Percentiles rank a stretch among this genome's conserved stretches.
Evolutionary conservation across 2,329 filamentous ascomycete species (phyloP).

Genomic region (Aspergillus fijiensis): DNA sequence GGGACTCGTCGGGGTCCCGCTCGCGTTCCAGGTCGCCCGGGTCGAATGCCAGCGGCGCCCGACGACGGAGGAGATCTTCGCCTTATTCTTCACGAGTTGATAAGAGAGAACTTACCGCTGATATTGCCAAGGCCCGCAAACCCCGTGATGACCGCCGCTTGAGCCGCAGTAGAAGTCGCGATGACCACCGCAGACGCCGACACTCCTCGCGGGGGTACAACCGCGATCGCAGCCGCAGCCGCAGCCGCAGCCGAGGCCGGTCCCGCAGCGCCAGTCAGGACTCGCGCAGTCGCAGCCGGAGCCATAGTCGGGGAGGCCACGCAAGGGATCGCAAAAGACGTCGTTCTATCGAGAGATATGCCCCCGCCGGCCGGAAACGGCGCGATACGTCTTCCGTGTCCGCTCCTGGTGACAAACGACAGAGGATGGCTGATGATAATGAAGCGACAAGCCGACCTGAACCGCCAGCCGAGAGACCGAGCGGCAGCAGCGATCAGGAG

Average conservation of each 20-base stretch:
- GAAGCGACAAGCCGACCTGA: constrained; percentile 25
- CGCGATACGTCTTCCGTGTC: constrained; percentile 37
- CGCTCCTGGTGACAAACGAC: constrained; percentile 43
- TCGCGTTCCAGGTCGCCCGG: constrained; percentile 36
- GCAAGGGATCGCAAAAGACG: constrained; percentile 42
- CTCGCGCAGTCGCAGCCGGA: constrained; percentile 28
- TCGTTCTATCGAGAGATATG: constrained; percentile 48
- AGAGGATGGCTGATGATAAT: constrained; percentile 39
- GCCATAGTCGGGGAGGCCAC: constrained; percentile 31
- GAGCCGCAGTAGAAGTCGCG: constrained; percentile 40
- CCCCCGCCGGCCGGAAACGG: constrained; percentile 41
- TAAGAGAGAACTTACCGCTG: constrained; percentile 47
- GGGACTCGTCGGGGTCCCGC: constrained; percentile 36
- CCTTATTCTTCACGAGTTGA: constrained; percentile 45
- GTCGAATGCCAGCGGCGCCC: constrained; percentile 29
- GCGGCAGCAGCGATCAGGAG: constrained; percentile 19
- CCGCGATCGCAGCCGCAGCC: constrained; percentile 24
- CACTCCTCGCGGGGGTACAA: constrained; percentile 1
- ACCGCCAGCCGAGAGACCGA: constrained; percentile 19
- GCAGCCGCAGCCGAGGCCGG: constrained; percentile 24
- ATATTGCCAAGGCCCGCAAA: constrained; percentile 49
- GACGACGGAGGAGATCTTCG: constrained; percentile 47
- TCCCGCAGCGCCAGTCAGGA: constrained; percentile 32
- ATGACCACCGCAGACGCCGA: constrained; percentile 32
- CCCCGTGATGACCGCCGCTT: constrained; percentile 42